phyloP scores from a whole-genome alignment of 768 basidiomycete species.

The Tulasnella sp. region DNA sequence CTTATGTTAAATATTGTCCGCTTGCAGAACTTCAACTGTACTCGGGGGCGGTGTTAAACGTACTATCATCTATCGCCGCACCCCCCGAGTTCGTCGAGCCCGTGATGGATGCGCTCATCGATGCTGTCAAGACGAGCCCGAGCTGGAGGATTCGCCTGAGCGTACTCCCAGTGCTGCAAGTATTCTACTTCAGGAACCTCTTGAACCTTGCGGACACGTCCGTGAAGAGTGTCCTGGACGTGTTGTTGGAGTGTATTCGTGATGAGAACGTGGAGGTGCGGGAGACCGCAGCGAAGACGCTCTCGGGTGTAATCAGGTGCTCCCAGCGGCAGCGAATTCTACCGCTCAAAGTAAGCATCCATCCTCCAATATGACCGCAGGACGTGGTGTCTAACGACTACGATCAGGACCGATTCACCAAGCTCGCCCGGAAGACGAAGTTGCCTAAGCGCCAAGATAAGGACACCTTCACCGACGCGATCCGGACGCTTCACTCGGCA shows the following conservation, averaged over 20 bases:
- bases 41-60: constrained; percentile 68
- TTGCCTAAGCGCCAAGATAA: constrained; percentile 63
- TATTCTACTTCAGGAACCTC: constrained; percentile 87
- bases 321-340: constrained; percentile 83
- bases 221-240: constrained; percentile 66
- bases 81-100: constrained; percentile 53
- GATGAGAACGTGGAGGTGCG: constrained; percentile 92
- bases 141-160: constrained; percentile 87
- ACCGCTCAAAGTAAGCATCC: constrained; percentile 56
- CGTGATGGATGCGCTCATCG: constrained; percentile 50
- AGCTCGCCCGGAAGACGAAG: constrained; percentile 45
- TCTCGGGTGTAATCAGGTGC: constrained; percentile 79
- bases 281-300: constrained; percentile 77
- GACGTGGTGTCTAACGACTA: background rate
- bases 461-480: constrained; percentile 49
- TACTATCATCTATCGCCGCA: constrained; percentile 72
- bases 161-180: constrained; percentile 75
- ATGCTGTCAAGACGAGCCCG: constrained; percentile 65
- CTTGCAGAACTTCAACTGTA: constrained; percentile 65
- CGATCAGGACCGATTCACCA: constrained; percentile 66
- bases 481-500: constrained; percentile 66
- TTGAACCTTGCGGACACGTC: constrained; percentile 59
- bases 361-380: constrained; percentile 10
- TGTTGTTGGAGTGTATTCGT: constrained; percentile 68
- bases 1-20: background rate